Evolutionary conservation across 177 flowering plant genomes (phyloP).

Genomic region (Vitis hybrid): DNA sequence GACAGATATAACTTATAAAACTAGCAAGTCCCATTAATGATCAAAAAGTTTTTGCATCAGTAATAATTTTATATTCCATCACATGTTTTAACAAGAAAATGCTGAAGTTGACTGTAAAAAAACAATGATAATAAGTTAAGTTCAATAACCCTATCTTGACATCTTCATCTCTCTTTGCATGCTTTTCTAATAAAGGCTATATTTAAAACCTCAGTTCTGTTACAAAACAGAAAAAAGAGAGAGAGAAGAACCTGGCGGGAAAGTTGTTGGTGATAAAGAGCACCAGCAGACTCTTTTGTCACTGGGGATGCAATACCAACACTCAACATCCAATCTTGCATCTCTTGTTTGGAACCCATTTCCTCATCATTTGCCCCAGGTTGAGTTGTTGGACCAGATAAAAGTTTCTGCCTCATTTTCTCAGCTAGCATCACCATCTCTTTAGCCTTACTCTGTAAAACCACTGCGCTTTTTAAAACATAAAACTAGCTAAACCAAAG

Average conservation of each 20-base stretch:
- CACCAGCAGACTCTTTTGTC: constrained; percentile 97
- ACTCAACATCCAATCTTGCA: constrained; percentile 95
- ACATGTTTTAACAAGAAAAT: too few relatives aligned
- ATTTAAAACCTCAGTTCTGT: neutral
- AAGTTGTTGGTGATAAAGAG: constrained; percentile 90
- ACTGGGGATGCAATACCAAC: constrained; percentile 96
- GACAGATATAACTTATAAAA: too few relatives aligned
- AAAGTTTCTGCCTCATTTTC: constrained; percentile 92
- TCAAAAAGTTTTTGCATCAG: too few relatives aligned
- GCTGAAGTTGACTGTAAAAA: too few relatives aligned
- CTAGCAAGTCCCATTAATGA: too few relatives aligned
- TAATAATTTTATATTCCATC: too few relatives aligned
- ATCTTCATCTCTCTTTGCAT: neutral
- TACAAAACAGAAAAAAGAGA: neutral
- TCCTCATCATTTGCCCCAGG: constrained; percentile 68
- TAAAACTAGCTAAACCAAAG: constrained; percentile 7
- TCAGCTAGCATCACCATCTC: constrained; percentile 99
- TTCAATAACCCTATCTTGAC: too few relatives aligned
- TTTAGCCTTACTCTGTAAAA: constrained; percentile 84
- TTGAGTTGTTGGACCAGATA: constrained; percentile 64
- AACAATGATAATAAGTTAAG: too few relatives aligned
- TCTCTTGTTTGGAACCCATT: constrained; percentile 86
- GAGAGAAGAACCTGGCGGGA: constrained; percentile 82
- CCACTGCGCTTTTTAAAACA: neutral
- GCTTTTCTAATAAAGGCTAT: neutral